Base-by-base conservation (phyloP, 257 asterid genomes). In the Apocynum venetum region DNA sequence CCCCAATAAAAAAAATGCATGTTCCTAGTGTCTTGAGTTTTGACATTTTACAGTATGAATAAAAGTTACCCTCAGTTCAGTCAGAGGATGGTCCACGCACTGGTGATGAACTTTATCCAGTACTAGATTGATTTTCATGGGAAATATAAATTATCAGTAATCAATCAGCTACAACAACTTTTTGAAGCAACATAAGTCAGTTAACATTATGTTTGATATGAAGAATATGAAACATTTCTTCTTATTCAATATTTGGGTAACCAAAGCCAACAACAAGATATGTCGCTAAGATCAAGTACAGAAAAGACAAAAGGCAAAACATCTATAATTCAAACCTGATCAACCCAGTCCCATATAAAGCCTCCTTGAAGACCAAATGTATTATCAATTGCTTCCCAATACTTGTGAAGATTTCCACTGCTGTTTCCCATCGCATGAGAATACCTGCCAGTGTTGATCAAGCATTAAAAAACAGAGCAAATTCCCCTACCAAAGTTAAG, bases 281-380 rank as follows among this genome's bases (percentile, higher is more conserved):
- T 17, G 6, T 59, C 8, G 56, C 14, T 43, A 41, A 71, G 14
- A 69, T 59, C 19, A 36, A 46, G 31, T 49, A 44, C 52, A 53
- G 31, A 36, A 57, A 67, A 67, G 17, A 66, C 5, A 56, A 20
- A 44, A 40, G n/a, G 64, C 76, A 53, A 4, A 46, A 35, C 44
- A 59, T 40, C 20, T 51, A 66, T 53, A 38, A 76, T 77, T 71
- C 83, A 79, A 49, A 95, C 97, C 99, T 95, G 98, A 85, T 93
- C 98, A 90, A 85, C 99, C 99, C 99, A 95, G 47, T 95, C 99
- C 99, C 99, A 95, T 72, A 95, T 93, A 86, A 95, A 93, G 76
- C 99, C 99, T 81, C 99, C 99, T 84, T 95, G 99, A 51, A 95
- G 96, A 80, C 99, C 99, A 86, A 95, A 91, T 46, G 96, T 95